Evolutionary conservation across 306 rosid genomes (phyloP).

Genomic region (Rubus parviflorus): DNA sequence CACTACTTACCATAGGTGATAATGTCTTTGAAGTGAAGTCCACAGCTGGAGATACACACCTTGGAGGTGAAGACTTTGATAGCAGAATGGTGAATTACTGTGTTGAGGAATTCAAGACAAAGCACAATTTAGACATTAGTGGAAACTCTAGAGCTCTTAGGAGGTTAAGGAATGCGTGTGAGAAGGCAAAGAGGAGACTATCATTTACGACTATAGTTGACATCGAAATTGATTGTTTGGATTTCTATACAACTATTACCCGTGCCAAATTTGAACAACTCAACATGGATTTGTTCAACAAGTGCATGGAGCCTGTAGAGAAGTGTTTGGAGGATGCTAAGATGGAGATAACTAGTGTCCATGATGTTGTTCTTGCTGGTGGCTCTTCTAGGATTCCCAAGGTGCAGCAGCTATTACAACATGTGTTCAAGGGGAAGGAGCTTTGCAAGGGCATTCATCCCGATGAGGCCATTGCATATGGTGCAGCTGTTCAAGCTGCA

Average conservation of each 20-base stretch:
- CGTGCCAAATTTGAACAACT: background rate
- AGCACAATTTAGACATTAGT: background rate
- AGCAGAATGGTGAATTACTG: background rate
- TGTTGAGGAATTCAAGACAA: background rate
- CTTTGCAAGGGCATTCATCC: background rate
- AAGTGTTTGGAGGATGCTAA: constrained; percentile 9
- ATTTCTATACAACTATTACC: background rate
- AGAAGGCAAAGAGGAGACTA: background rate
- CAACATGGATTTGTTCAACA: background rate
- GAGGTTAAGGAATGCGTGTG: background rate
- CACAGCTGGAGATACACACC: background rate
- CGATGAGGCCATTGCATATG: background rate
- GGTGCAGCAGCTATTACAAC: background rate
- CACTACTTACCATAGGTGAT: background rate
- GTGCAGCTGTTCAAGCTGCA: constrained; percentile 11
- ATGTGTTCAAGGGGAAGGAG: background rate
- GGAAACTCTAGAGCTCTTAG: background rate
- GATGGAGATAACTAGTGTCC: background rate
- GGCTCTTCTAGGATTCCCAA: constrained; percentile 4
- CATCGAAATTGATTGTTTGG: background rate
- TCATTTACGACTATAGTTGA: background rate
- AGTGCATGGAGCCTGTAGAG: background rate
- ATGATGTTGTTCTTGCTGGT: constrained; percentile 6
- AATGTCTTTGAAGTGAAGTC: background rate
- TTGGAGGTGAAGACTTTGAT: background rate